Conservation (phyloP, 2,329 filamentous ascomycete species). For the Colletotrichum sp. region DNA sequence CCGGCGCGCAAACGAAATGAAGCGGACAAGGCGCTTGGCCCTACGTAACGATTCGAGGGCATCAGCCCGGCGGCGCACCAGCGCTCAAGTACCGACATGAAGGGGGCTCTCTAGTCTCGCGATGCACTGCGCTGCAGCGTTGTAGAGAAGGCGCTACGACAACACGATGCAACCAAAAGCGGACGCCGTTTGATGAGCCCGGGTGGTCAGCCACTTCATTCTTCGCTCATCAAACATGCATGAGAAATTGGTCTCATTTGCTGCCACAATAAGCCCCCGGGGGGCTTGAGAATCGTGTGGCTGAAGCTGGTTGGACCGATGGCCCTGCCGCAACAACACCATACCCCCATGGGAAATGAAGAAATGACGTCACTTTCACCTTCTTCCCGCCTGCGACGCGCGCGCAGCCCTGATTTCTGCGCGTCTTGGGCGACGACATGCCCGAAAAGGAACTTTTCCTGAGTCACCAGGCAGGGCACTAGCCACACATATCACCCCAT, state of each 20-base stretch:
- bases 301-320: slow-evolving; percentile 17
- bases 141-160: not conserved
- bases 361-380: slow-evolving; percentile 9
- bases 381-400: not conserved
- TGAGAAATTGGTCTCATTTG: not conserved
- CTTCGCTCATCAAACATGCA: not conserved
- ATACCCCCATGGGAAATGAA: not conserved
- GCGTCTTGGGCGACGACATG: slow-evolving; percentile 8
- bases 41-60: not conserved
- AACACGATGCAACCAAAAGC: not conserved
- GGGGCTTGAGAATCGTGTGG: slow-evolving; percentile 4
- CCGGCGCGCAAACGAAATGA: not conserved
- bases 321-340: not conserved
- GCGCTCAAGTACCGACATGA: not conserved
- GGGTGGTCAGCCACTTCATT: not conserved
- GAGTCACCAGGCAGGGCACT: not conserved
- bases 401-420: not conserved
- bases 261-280: not conserved
- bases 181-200: not conserved
- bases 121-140: not conserved
- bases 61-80: not conserved
- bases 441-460: not conserved
- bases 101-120: not conserved
- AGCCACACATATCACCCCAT: slow-evolving; percentile 8
- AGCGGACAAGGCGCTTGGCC: not conserved